Evolutionary conservation across 768 basidiomycete genomes (phyloP), one percentile per base, ranked within the genome.

Genomic region (Agaricus subrufescens): DNA sequence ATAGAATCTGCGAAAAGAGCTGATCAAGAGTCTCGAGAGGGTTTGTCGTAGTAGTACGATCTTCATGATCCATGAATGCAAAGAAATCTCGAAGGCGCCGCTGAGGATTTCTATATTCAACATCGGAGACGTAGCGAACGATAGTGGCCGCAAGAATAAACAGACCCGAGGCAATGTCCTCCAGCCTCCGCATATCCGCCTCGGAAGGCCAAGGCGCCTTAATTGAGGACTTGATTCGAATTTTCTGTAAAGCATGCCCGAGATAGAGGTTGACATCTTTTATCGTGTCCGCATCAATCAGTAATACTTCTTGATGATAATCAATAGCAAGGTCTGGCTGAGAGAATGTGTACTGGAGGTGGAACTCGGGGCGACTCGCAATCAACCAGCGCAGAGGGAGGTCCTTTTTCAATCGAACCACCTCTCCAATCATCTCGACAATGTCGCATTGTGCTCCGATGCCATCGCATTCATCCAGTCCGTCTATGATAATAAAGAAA

Each of bases 41-140:
- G n/a, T 54, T 50, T 9, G 30, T 11, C 25, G 23, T 47, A 8
- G 8, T 27, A 6, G n/a, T 23, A 3, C n/a, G 12, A 10, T 37
- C 19, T 34, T 14, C 3, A 9, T 37, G n/a, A 14, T 6, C 29
- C 26, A 39, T 45, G 31, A 37, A 26, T 3, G 26, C 23, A 25
- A 58, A 9, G 4, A 49, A 50, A 11, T 50, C 38, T 31, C 14
- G 7, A 19, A 19, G 19, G 19, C 19, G 19, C 19, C 19, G 19
- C 19, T 19, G 19, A 1, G 19, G 19, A 19, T 19, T 55, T 3
- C 44, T 44, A 8, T 50, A 48, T 27, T 27, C 27, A 29, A n/a
- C 30, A 45, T 59, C 46, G 12, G 46, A 44, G 12, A 56, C 15
- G 42, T 59, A 52, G 19, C 39, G 55, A 19, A 59, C 45, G 37